These are phyloP conservation scores for Vanderwaltozyma polyspora DNA, from an alignment of 805 yeast genomes.

Conservation along the genomic window DNA sequence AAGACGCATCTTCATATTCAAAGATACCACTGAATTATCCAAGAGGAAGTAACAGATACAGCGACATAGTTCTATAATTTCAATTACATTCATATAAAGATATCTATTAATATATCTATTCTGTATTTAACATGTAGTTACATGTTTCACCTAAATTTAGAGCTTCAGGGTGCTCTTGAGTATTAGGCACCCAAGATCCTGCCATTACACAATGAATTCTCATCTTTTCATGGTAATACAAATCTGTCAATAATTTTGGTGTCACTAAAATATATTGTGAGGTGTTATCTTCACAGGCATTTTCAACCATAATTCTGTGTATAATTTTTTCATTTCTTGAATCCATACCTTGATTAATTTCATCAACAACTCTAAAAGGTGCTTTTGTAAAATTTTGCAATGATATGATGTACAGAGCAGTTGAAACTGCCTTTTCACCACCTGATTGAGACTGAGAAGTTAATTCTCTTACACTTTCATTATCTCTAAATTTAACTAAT, in stretches of 20 bases:
- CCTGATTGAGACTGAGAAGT: constrained; percentile 92
- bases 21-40: no score
- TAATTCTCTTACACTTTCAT: constrained; percentile 54
- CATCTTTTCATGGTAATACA: constrained; percentile 72
- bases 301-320: constrained; percentile 73
- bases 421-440: constrained; percentile 94
- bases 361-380: constrained; percentile 93
- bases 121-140: constrained; percentile 9
- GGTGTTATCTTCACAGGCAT: constrained; percentile 53
- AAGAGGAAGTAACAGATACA: no score
- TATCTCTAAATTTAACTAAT: constrained; percentile 74
- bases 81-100: no score
- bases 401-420: constrained; percentile 81
- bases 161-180: constrained; percentile 22
- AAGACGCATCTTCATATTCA: no score
- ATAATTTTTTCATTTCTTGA: constrained; percentile 80
- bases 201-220: constrained; percentile 77
- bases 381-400: constrained; percentile 79
- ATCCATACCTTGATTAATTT: constrained; percentile 98
- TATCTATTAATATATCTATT: no score
- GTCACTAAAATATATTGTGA: constrained; percentile 89
- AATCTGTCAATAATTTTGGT: constrained; percentile 73
- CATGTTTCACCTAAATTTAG: constrained; percentile 30
- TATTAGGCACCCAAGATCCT: constrained; percentile 35
- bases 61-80: no score